Evolutionary conservation across 257 asterid species (phyloP), one percentile per base, ranked within the genome.

Genomic region (Solanum medicagineum): DNA sequence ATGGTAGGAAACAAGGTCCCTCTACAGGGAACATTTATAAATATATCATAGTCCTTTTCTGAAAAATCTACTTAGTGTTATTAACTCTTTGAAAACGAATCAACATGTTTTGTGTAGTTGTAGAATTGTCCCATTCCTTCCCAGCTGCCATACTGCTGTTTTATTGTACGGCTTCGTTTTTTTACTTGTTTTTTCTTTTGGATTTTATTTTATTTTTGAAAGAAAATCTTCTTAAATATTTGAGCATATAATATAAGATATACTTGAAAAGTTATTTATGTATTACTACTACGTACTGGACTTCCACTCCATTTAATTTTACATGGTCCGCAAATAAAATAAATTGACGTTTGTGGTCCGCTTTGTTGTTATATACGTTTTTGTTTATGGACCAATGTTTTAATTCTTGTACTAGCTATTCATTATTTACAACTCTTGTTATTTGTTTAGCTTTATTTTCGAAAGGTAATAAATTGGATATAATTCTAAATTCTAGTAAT

Each of bases 1-100:
- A 87, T 89, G 87, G 84, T 87, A 84, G 91, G 93, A 89, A 86
- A 80, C 93, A 86, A 88, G 92, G 86, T 51, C 85, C 92, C 91
- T 80, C 36, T 73, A 54, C 15, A 89, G 91, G 93, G 90, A 86
- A 87, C 93, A 90, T 80, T 51, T 26, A 77, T 26, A 62, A 22
- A 86, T 91, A 88, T 79, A 51, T 51, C 49, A 53, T 26, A 79
- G 83, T 79, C 83, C 59, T 85, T 75, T 75, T 81, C 22, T 53
- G 81, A 47, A 45, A 45, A 74, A 83, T 84, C 77, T 77, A 85
- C 85, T 89, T 84, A 29, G 60, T 47, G 84, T 86, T 60, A 45
- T 22, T 63, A 19, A 73, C 40, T 70, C 47, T 68, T 80, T 85
- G 89, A 87, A 89, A 87, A 80, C 86, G 81, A 80, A 49, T 62